phyloP scores from a whole-genome alignment of 805 yeast species.

The Saturnispora dispora region DNA sequence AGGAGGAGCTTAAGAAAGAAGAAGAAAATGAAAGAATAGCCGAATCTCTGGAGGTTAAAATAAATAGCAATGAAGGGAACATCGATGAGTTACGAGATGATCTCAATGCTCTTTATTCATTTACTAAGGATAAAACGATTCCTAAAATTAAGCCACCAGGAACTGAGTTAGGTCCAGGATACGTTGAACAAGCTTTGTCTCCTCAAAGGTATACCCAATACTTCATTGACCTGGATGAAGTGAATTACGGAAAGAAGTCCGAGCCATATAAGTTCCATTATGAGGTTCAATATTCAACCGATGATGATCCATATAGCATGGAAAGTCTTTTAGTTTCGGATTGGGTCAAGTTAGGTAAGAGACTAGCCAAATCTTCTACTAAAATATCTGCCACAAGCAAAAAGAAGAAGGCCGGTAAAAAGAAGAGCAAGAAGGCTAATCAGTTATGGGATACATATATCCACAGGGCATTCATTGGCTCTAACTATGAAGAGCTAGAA shows the following conservation, averaged over 20 bases:
- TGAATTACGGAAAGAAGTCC: conserved; percentile 26
- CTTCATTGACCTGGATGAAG: conserved; percentile 47
- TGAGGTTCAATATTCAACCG: conserved; percentile 63
- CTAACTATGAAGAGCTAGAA: conserved; percentile 48
- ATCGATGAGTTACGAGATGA: conserved; percentile 15
- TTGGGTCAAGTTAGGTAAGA: conserved; percentile 51
- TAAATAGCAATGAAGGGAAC: neutral
- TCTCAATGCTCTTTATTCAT: conserved; percentile 8
- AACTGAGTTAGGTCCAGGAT: conserved; percentile 65
- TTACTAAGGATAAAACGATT: conserved; percentile 45
- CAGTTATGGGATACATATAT: conserved; percentile 49
- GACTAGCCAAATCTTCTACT: conserved; percentile 36
- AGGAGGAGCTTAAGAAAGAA: conserved; percentile 6
- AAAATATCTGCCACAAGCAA: conserved; percentile 11
- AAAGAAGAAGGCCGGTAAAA: conserved; percentile 4
- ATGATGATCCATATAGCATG: conserved; percentile 48
- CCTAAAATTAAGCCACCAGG: conserved; percentile 50
- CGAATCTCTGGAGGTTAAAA: conserved; percentile 5
- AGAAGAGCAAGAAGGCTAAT: conserved; percentile 17
- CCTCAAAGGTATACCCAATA: conserved; percentile 70
- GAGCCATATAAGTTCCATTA: conserved; percentile 40
- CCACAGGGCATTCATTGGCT: conserved; percentile 51
- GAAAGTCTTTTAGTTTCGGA: conserved; percentile 47
- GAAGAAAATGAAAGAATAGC: conserved; percentile 6
- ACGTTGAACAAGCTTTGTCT: conserved; percentile 57